Evolutionary conservation across 305 asterid species (phyloP).

Genomic region (Rubia tinctorum): DNA sequence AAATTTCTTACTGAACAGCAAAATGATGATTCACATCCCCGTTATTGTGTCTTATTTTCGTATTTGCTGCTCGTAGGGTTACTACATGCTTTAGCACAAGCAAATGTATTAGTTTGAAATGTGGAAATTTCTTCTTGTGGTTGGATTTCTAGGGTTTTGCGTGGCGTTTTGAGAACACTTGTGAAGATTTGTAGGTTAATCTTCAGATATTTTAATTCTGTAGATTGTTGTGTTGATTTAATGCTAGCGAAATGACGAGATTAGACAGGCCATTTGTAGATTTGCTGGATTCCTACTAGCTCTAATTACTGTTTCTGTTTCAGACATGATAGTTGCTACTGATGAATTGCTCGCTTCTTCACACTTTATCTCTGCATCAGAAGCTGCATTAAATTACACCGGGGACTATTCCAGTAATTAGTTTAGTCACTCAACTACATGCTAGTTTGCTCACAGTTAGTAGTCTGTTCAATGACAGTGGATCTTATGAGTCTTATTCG

Average conservation of each 20-base stretch:
- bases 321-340: background rate
- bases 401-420: background rate
- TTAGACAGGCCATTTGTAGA: background rate
- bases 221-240: background rate
- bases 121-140: background rate
- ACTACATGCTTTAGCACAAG: background rate
- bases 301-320: background rate
- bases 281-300: background rate
- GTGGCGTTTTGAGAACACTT: background rate
- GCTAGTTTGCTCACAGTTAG: background rate
- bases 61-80: conserved; percentile 9
- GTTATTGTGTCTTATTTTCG: background rate
- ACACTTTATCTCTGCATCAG: background rate
- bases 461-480: background rate
- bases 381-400: background rate
- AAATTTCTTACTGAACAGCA: background rate
- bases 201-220: background rate
- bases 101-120: background rate
- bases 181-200: background rate
- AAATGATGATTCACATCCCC: background rate
- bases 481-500: background rate
- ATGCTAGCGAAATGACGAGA: background rate
- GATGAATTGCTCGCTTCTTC: background rate
- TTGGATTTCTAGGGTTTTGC: background rate
- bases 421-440: background rate